Conservation (phyloP, 106 monocot species). For the Acanthochlamys bracteata region DNA sequence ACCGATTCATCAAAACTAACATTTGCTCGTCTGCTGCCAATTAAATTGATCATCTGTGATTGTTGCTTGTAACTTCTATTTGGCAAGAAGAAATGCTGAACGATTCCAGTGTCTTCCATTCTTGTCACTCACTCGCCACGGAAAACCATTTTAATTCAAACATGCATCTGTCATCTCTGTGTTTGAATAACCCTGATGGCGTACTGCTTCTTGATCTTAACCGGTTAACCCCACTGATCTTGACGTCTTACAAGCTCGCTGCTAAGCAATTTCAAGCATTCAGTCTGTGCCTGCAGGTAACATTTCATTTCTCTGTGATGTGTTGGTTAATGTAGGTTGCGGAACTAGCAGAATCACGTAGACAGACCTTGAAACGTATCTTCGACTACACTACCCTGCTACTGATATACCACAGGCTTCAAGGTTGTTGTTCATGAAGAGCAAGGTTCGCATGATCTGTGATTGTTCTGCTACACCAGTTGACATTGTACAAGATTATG, state of each 20-base stretch:
- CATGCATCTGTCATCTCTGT: conserved; percentile 59
- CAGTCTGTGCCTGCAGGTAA: conserved; percentile 80
- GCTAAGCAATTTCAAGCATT: conserved; percentile 75
- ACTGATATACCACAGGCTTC: conserved; percentile 96
- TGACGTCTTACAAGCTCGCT: conserved; percentile 80
- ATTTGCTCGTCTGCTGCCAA: no score
- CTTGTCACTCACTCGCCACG: conserved; percentile 66
- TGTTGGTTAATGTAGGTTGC: conserved; percentile 56
- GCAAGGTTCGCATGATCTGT: conserved; percentile 88
- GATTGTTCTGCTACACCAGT: conserved; percentile 65
- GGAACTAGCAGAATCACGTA: conserved; percentile 61
- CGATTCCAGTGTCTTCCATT: no score
- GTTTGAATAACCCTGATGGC: no score
- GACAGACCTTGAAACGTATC: conserved; percentile 67
- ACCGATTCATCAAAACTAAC: no score
- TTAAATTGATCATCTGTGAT: no score
- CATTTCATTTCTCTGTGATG: conserved; percentile 68
- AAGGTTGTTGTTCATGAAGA: conserved; percentile 93
- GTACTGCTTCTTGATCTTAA: no score
- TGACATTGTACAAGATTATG: conserved; percentile 55
- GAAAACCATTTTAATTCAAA: conserved; percentile 91
- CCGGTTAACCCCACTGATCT: conserved; percentile 75
- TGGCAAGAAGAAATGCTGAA: no score
- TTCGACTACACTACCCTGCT: conserved; percentile 90
- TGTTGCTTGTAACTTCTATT: no score